A percentile compares a stretch with the other conserved stretches of the same genome.
Conservation (phyloP, 2,329 filamentous ascomycete genomes). For the Epicoccum nigrum region DNA sequence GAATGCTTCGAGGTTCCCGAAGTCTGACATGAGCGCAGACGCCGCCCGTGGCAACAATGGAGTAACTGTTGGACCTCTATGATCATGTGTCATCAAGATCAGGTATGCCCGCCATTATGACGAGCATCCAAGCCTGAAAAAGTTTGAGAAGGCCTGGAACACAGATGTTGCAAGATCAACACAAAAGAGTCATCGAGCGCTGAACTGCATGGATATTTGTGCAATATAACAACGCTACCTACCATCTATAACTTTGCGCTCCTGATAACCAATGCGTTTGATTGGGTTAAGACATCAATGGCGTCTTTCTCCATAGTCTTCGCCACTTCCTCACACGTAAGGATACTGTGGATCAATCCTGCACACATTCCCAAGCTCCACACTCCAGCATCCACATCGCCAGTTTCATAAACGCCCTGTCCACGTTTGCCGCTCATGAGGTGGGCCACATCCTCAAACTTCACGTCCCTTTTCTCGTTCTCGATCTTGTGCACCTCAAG, state of each 20-base stretch:
- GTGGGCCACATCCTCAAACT: constrained; percentile 38
- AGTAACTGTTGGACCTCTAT: constrained; percentile 7
- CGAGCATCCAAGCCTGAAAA: constrained; percentile 13
- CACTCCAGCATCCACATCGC: constrained; percentile 38
- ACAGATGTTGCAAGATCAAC: constrained; percentile 6
- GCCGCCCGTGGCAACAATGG: background rate
- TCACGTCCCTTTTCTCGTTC: constrained; percentile 32
- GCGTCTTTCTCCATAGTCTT: constrained; percentile 39
- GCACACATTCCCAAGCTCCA: constrained; percentile 86
- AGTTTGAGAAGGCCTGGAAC: constrained; percentile 10
- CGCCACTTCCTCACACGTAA: constrained; percentile 48
- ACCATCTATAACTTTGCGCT: constrained; percentile 20
- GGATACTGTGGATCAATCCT: constrained; percentile 67
- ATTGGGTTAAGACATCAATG: constrained; percentile 28
- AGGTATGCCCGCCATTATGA: constrained; percentile 5
- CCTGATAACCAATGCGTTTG: constrained; percentile 24
- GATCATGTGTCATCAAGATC: too few species aligned
- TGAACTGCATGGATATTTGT: background rate
- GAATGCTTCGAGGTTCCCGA: background rate
- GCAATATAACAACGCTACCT: background rate
- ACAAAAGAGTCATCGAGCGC: constrained; percentile 11
- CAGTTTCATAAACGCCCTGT: constrained; percentile 33
- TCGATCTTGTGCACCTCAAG: constrained; percentile 34
- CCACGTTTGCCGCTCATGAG: constrained; percentile 38
- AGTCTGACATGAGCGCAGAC: background rate